Evolutionary conservation across 345 rosid species (phyloP).

Genomic region (Citrus reticulata): DNA sequence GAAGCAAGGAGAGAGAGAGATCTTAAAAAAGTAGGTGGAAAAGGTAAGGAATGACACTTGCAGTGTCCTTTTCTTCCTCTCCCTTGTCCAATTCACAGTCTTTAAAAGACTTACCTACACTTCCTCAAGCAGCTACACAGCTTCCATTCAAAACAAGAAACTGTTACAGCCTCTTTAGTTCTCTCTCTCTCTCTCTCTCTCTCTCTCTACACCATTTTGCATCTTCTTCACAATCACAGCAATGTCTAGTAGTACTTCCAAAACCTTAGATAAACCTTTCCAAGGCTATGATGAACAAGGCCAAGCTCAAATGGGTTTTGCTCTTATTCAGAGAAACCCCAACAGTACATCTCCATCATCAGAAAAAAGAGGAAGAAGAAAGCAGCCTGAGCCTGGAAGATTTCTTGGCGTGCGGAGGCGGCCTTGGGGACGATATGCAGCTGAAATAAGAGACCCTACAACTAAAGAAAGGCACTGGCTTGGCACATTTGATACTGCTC

Average conservation of each 20-base stretch:
- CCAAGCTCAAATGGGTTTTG: constrained; percentile 36
- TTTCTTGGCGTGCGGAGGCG: constrained; percentile 88
- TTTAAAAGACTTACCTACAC: constrained; percentile 26
- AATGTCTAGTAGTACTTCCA: constrained; percentile 32
- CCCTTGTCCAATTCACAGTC: constrained; percentile 27
- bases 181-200: not conserved
- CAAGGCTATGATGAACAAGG: constrained; percentile 21
- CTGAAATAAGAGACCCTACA: constrained; percentile 92
- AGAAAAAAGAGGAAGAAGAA: constrained; percentile 78
- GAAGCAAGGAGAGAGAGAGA: not conserved
- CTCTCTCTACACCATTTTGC: not conserved
- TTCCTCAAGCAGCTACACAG: not conserved
- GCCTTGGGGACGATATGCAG: constrained; percentile 98
- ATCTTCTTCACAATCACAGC: constrained; percentile 1
- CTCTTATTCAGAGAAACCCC: constrained; percentile 57
- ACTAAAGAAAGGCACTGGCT: constrained; percentile 99
- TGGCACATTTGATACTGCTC: constrained; percentile 96
- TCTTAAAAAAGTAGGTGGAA: constrained; percentile 34
- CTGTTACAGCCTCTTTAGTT: not conserved
- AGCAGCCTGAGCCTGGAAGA: constrained; percentile 83
- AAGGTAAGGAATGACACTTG: constrained; percentile 29
- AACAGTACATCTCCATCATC: constrained; percentile 44
- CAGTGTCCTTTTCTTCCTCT: constrained; percentile 13
- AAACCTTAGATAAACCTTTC: constrained; percentile 27
- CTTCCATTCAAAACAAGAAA: constrained; percentile 6